Evolutionary conservation across 495 filamentous ascomycete species (phyloP).

Genomic region (Chaetomium fimeti): DNA sequence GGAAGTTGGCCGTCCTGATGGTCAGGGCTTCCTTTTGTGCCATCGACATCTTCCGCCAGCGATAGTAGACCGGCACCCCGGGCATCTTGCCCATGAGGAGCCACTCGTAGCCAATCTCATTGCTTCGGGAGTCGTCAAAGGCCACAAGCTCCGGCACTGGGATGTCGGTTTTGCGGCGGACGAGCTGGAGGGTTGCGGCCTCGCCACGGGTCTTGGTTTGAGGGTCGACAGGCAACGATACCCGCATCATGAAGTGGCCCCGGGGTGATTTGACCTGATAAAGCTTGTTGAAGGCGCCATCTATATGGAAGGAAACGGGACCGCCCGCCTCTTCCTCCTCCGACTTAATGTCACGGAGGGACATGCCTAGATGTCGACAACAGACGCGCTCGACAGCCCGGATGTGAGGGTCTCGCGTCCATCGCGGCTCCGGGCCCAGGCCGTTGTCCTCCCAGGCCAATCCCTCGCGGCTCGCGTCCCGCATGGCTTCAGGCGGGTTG

Average conservation of each 20-base stretch:
- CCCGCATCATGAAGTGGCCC: conserved; percentile 47
- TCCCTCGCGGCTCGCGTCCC: conserved; percentile 32
- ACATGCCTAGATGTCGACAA: conserved; percentile 29
- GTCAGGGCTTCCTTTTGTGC: conserved; percentile 41
- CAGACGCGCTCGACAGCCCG: conserved; percentile 30
- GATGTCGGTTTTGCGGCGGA: conserved; percentile 47
- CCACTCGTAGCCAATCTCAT: conserved; percentile 59
- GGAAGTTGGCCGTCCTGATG: conserved; percentile 41
- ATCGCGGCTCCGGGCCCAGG: conserved; percentile 31
- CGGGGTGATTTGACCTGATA: conserved; percentile 36
- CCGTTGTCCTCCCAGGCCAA: conserved; percentile 32
- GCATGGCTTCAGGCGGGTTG: not conserved
- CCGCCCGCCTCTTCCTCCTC: conserved; percentile 13
- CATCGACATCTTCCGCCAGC: conserved; percentile 44
- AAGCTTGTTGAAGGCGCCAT: conserved; percentile 39
- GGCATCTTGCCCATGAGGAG: conserved; percentile 53
- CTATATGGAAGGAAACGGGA: conserved; percentile 26
- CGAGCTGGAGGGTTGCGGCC: conserved; percentile 53
- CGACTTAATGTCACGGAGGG: not conserved
- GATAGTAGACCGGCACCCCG: conserved; percentile 42
- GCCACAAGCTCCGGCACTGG: conserved; percentile 53
- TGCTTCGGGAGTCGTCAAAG: conserved; percentile 47
- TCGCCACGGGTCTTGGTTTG: conserved; percentile 54
- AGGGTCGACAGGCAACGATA: conserved; percentile 56
- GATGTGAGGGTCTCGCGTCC: conserved; percentile 36